Evolutionary conservation across 306 rosid species (phyloP), one percentile per base, ranked within the genome.

Genomic region (Inga oerstediana): DNA sequence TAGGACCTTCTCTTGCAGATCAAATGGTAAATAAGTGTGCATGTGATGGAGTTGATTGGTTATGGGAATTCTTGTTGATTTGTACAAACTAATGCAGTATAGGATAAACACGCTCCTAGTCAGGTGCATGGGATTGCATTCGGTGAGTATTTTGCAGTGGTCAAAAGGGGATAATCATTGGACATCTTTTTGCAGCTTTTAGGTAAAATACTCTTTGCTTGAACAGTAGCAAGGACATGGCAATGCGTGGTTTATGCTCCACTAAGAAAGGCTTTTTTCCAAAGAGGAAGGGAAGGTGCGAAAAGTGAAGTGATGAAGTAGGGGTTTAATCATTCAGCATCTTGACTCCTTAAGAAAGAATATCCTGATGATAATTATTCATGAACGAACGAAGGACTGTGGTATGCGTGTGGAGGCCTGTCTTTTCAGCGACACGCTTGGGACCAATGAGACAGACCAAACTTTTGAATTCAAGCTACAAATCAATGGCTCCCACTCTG

Each of bases 381-480:
- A 34, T 58, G 37, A 3, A 56, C 2, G n/a, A 20, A 7, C 30
- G 11, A 43, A 64, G 71, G 79, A 80, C 15, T 48, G 54, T 48
- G 54, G 66, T 1, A 0, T 76, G 67, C 76, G 67, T 2, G 12
- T 80, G 67, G 80, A 44, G 73, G 85, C 82, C 72, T 61, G 70
- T 81, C 79, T 49, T 56, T 77, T 80, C 74, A 44, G 56, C 67
- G 17, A 59, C 69, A 81, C 43, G 71, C 72, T 62, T 45, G 76
- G 65, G 66, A 52, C 65, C 74, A 35, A 56, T 78, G 85, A 81
- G 20, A 46, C 76, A 51, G 48, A 27, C 70, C 32, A 58, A 41
- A 52, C 83, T 77, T 77, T 81, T 73, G 80, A 81, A 85, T 85
- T 77, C 39, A 15, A 58, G n/a, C 64, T n/a, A 68, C 77, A 32